These are phyloP conservation scores for Imleria badia DNA, from an alignment of 768 basidiomycete genomes.

Conservation along the genomic window DNA sequence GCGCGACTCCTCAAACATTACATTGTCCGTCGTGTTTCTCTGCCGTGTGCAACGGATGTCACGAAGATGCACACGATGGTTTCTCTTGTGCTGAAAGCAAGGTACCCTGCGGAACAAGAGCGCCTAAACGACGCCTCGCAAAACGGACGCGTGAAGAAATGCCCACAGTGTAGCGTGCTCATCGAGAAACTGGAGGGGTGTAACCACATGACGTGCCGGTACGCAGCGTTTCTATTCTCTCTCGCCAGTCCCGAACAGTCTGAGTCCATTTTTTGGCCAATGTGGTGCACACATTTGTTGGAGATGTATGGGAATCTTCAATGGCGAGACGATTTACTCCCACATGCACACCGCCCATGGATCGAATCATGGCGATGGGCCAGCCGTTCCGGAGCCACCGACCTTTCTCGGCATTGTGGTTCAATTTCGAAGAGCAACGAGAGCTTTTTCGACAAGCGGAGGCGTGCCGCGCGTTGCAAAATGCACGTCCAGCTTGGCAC, in stretches of 20 bases:
- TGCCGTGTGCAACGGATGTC: slow-evolving; percentile 63
- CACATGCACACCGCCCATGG: slow-evolving; percentile 41
- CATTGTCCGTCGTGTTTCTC: slow-evolving; percentile 70
- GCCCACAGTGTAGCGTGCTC: slow-evolving; percentile 64
- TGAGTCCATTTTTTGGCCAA: neutral
- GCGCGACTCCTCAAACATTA: slow-evolving; percentile 36
- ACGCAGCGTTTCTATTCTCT: neutral
- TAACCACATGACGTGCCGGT: slow-evolving; percentile 72
- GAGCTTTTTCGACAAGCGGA: slow-evolving; percentile 16
- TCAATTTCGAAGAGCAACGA: slow-evolving; percentile 22
- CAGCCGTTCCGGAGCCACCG: neutral
- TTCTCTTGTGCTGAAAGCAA: slow-evolving; percentile 51
- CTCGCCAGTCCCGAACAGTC: too few species aligned
- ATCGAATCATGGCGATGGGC: slow-evolving; percentile 23
- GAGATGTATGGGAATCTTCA: slow-evolving; percentile 51
- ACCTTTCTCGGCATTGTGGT: slow-evolving; percentile 14
- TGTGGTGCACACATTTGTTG: slow-evolving; percentile 81
- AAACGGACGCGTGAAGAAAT: slow-evolving; percentile 59
- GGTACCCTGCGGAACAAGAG: slow-evolving; percentile 40
- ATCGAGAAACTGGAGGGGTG: slow-evolving; percentile 76
- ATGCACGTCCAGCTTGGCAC: neutral
- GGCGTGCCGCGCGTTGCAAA: slow-evolving; percentile 2
- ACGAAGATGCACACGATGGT: slow-evolving; percentile 60
- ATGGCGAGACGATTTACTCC: slow-evolving; percentile 25
- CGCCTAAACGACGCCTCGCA: slow-evolving; percentile 52